phyloP scores from a whole-genome alignment of 2,329 filamentous ascomycete genomes.

The Colletotrichum sp. region DNA sequence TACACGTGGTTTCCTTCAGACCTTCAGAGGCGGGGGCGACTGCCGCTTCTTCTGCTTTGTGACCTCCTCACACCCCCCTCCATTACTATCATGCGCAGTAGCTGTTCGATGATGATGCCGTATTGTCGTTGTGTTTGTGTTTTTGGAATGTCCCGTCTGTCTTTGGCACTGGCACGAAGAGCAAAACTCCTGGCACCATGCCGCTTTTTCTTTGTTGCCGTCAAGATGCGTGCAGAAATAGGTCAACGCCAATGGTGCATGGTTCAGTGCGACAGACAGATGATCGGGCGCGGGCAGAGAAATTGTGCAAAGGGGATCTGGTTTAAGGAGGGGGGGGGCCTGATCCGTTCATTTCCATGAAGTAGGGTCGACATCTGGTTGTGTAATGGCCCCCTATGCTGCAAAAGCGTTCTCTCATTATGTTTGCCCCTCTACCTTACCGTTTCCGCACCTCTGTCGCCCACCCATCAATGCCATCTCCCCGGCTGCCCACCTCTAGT shows the following conservation, averaged over 20 bases:
- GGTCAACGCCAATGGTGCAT: not conserved
- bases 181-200: not conserved
- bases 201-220: not conserved
- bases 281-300: not conserved
- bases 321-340: not conserved
- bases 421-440: constrained; percentile 44
- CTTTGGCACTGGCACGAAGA: not conserved
- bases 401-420: constrained; percentile 4
- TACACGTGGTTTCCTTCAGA: not conserved
- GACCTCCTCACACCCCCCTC: not conserved
- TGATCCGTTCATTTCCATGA: not conserved
- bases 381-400: constrained; percentile 2
- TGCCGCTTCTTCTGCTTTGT: not conserved
- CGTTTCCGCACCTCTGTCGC: constrained; percentile 85
- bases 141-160: not conserved
- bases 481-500: constrained; percentile 79
- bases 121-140: not conserved
- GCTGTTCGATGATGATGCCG: not conserved
- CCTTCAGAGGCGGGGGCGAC: not conserved
- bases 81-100: not conserved
- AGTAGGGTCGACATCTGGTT: constrained; percentile 11
- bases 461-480: constrained; percentile 96
- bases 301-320: not conserved
- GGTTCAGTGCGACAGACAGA: not conserved
- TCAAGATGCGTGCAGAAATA: not conserved